Evolutionary conservation across 768 basidiomycete species (phyloP), one percentile per base, ranked within the genome.

Genomic region (Pluteus cervinus): DNA sequence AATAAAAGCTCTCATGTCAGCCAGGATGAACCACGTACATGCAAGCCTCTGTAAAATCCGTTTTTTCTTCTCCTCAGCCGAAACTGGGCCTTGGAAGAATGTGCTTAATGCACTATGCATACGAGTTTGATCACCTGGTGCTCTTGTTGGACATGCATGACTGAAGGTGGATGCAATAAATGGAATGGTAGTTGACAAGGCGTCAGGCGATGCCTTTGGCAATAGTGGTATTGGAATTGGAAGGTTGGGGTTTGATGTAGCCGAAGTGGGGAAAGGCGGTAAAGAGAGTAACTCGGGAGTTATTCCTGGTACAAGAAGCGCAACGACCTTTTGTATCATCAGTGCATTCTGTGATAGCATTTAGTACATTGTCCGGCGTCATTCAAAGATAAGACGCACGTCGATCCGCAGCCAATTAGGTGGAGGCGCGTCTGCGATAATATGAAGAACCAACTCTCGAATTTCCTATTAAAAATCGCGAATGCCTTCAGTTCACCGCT

Each of bases 111-210:
- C 82, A 18, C 85, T 87, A 51, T 91, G 85, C 80, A 98, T 83
- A 29, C 80, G 70, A 24, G 73, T 81, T 37, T 73, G 70, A 47
- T 97, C 94, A 1, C 94, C 96, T 0, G 92, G 93, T 1, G 93
- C 92, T 14, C 84, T 78, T 1, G 92, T 93, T 0, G 93, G 94
- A 45, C 86, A 89, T 10, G 89, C 91, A 62, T 96, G 89, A 40
- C 86, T 87, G 64, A 97, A 99, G 4, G 74, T 87, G 23, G 66
- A 82, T 26, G 75, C 75, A 42, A 79, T 82, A 62, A 75, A 97
- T 3, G 77, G 79, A 16, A 81, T 62, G 17, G 55, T 64, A 1
- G 67, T 40, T 3, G 51, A 32, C 46, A 16, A 57, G 15, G 48
- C 50, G 17, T 41, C 42, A 6, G 51, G 25, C n/a, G 49, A 36